These are phyloP conservation scores for Barnettozyma wickerhamii DNA, from an alignment of 805 yeast species.

Conservation along the genomic window DNA sequence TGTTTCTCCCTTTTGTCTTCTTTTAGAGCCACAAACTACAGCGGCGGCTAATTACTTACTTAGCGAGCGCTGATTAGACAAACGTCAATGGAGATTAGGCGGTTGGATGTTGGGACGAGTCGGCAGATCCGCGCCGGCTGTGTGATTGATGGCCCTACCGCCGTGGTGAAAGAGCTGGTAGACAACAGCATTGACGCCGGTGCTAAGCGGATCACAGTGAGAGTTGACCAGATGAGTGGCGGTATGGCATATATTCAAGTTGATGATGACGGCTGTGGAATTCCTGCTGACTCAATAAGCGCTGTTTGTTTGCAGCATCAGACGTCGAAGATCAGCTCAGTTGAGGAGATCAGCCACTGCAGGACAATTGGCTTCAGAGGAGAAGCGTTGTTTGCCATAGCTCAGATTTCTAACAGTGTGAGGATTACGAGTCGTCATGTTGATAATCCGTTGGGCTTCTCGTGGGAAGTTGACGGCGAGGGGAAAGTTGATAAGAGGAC, in stretches of 20 bases:
- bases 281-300: constrained; percentile 22
- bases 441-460: constrained; percentile 17
- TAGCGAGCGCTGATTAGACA: too few species aligned
- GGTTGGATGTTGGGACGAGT: not conserved
- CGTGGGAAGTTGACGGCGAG: constrained; percentile 1
- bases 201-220: constrained; percentile 51
- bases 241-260: constrained; percentile 60
- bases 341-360: constrained; percentile 28
- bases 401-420: constrained; percentile 26
- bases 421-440: constrained; percentile 27
- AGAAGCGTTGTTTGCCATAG: constrained; percentile 40
- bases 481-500: constrained; percentile 41
- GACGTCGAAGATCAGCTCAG: constrained; percentile 37
- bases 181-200: constrained; percentile 88
- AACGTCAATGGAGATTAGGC: not conserved
- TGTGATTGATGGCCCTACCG: constrained; percentile 52
- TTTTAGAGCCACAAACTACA: too few species aligned
- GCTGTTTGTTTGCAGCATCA: constrained; percentile 35
- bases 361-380: constrained; percentile 46
- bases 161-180: constrained; percentile 83
- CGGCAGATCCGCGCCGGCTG: not conserved
- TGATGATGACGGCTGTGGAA: constrained; percentile 40
- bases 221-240: constrained; percentile 61
- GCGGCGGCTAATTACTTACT: too few species aligned
- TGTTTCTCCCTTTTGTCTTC: too few species aligned